Percentiles rank a stretch among this genome's conserved stretches.
phyloP scores from a whole-genome alignment of 2,329 filamentous ascomycete species.

The Penicillium hesseltinei region DNA sequence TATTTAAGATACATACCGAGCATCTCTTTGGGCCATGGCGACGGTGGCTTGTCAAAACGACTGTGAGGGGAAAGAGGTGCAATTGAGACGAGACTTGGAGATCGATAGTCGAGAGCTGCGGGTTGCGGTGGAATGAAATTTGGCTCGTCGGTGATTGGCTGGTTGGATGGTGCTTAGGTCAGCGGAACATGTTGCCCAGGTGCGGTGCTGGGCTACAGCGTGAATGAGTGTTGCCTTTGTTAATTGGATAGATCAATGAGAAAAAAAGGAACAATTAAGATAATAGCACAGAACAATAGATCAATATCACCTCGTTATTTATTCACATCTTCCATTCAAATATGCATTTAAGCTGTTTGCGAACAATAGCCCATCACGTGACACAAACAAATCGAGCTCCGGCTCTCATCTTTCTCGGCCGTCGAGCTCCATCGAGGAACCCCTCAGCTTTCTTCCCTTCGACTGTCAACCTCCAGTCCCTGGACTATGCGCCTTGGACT shows the following conservation, averaged over 20 bases:
- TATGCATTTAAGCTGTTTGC: background rate
- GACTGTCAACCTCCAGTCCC: conserved; percentile 2
- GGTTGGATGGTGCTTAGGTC: conserved; percentile 18
- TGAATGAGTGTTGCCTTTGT: background rate
- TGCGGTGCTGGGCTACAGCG: background rate
- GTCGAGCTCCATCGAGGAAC: conserved; percentile 20
- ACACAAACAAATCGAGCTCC: conserved; percentile 27
- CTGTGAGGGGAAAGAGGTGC: conserved; percentile 13
- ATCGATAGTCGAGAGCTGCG: conserved; percentile 26
- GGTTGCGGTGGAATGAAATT: conserved; percentile 34
- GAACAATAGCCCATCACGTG: conserved; percentile 14
- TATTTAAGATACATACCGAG: conserved; percentile 27
- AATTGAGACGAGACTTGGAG: conserved; percentile 24
- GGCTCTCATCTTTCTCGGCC: conserved; percentile 16
- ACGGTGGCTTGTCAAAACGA: conserved; percentile 20
- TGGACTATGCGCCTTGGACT: conserved; percentile 11
- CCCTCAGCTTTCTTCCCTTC: conserved; percentile 16
- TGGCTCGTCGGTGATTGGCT: conserved; percentile 36
- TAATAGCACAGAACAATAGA: background rate
- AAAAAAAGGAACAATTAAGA: background rate
- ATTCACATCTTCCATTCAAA: background rate
- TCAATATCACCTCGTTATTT: background rate
- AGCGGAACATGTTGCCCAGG: conserved; percentile 6
- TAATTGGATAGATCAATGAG: too few species aligned
- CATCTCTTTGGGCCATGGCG: conserved; percentile 34